Base-by-base conservation (phyloP, 2,329 filamentous ascomycete species). In the Penicillium concentricum region DNA sequence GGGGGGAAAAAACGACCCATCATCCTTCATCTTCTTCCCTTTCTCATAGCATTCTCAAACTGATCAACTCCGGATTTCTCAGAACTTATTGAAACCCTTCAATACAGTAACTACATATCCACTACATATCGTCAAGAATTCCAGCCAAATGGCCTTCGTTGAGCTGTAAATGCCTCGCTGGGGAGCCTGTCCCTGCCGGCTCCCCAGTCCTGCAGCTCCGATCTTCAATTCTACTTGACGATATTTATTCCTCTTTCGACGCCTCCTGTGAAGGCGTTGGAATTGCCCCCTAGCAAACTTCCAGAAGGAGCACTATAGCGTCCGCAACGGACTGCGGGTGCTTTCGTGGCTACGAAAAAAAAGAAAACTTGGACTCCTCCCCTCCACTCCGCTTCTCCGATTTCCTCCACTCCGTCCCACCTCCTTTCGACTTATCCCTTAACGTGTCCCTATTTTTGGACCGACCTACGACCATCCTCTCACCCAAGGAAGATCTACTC, bases 81-180 rank as follows among this genome's bases (percentile, higher is more conserved):
- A 28, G 45, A 28, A 48, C 61, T 58, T 46, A 66, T 69, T 24
- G 16, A 39, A 54, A 50, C 61, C 56, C 54, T 61, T n/a, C 37
- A 24, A 34, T 26, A 22, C 6, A 45, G 12, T 35, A 16, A 51
- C 28, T 35, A 43, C 48, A 34, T 10, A 51, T 8, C 8, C 3
- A 39, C 34, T 12, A 72, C 81, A 85, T 87, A 88, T 87, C 82
- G 87, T 89, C 87, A 86, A 89, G 81, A 82, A 82, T 80, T 87
- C 57, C 57, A 60, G 87, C 84, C 85, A 61, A 82, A 79, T 79
- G 87, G 86, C 87, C 82, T 81, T 89, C 87, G 87, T 86, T 90
- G 88, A 88, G 89, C 90, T 93, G 88, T 95, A 92, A 92, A 91
- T 84, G 79, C 84, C 86, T 77, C 87, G 87, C 89, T 92, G 86